A percentile compares a stretch with the other conserved stretches of the same genome.
These are phyloP conservation scores for Fraxinus dipetala DNA, from an alignment of 305 asterid species.

Conservation along the genomic window DNA sequence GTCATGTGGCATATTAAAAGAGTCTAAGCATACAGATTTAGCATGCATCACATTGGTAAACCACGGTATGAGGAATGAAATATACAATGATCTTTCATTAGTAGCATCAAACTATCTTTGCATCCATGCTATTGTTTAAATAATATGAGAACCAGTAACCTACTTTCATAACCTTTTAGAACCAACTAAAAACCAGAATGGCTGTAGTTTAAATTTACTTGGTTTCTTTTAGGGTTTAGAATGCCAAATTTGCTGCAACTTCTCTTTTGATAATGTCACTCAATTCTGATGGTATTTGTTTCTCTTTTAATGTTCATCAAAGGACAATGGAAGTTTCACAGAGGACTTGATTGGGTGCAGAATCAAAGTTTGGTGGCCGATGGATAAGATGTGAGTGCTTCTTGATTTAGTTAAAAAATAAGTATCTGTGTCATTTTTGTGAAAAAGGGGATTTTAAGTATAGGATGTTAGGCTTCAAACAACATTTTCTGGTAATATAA, in stretches of 20 bases:
- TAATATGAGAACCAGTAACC: not conserved
- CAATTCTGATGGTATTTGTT: conserved; percentile 17
- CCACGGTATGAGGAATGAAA: not conserved
- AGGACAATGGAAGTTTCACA: conserved; percentile 45
- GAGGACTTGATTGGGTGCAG: conserved; percentile 72
- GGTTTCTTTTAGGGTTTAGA: conserved; percentile 10
- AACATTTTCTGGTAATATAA: not conserved
- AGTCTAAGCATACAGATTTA: not conserved
- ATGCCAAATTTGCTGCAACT: conserved; percentile 8
- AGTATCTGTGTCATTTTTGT: conserved; percentile 17
- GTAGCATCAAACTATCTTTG: conserved; percentile 2
- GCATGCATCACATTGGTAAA: not conserved
- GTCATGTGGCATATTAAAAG: not conserved
- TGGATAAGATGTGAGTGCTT: conserved; percentile 76
- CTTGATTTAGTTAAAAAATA: conserved; percentile 23
- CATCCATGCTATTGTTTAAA: not conserved
- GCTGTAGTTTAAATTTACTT: not conserved
- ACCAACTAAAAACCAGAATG: not conserved
- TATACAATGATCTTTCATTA: conserved; percentile 5
- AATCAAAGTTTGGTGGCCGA: conserved; percentile 98
- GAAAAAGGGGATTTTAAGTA: not conserved
- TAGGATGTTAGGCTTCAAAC: conserved; percentile 1
- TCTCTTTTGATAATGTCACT: conserved; percentile 9
- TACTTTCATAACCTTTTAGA: not conserved
- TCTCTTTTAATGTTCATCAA: conserved; percentile 59